Conservation (phyloP, 1,284 basidiomycete genomes). For the Melampsora abietis-canadensis region DNA sequence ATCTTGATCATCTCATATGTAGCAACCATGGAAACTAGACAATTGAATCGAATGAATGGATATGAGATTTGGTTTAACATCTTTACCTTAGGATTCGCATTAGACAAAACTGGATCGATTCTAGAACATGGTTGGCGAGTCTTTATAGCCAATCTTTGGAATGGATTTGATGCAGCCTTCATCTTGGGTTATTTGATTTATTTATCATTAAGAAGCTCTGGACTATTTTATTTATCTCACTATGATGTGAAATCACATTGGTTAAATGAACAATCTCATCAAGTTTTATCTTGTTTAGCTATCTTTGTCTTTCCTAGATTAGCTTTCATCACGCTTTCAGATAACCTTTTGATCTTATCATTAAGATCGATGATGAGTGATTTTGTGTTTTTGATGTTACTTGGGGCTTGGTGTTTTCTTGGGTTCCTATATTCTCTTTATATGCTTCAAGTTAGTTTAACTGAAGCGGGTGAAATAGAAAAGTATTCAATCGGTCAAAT, state of each 20-base stretch:
- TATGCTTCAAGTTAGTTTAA: conserved; percentile 20
- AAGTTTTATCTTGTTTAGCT: conserved; percentile 52
- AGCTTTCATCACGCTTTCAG: conserved; percentile 53
- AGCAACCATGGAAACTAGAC: conserved; percentile 49
- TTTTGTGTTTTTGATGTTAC: conserved; percentile 52
- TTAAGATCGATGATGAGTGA: conserved; percentile 54
- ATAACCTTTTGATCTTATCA: conserved; percentile 55
- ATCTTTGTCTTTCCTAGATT: conserved; percentile 53
- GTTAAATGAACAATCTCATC: conserved; percentile 51
- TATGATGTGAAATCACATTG: conserved; percentile 44
- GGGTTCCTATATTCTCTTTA: conserved; percentile 35
- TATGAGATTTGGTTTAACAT: conserved; percentile 50
- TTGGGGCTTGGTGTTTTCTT: conserved; percentile 46
- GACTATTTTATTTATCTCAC: conserved; percentile 46
- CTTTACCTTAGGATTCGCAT: conserved; percentile 51
- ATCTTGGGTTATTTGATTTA: conserved; percentile 53
- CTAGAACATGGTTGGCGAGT: conserved; percentile 51
- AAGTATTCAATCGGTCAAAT: conserved; percentile 30
- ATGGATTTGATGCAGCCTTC: conserved; percentile 53
- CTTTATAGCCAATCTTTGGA: conserved; percentile 52
- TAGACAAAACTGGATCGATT: conserved; percentile 50
- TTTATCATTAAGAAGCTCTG: conserved; percentile 52
- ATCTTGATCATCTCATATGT: conserved; percentile 54
- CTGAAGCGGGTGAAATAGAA: conserved; percentile 9
- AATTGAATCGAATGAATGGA: conserved; percentile 27